Conservation (phyloP, 2,329 filamentous ascomycete genomes). For the Scedosporium minutisporum region DNA sequence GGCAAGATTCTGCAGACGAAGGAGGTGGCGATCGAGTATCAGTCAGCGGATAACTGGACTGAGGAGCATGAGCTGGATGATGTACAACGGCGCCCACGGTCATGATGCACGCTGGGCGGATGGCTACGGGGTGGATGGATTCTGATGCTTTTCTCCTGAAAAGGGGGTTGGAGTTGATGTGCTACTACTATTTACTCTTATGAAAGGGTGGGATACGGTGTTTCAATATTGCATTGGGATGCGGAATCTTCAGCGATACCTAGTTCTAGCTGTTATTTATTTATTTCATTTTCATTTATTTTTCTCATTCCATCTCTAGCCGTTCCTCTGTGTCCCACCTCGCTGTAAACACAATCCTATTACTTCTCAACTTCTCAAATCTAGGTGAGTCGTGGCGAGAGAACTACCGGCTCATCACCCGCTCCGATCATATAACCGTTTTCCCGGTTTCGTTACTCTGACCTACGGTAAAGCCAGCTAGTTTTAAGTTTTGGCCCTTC, state of each 20-base stretch:
- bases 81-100: background rate
- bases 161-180: background rate
- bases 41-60: slow-evolving; percentile 1
- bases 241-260: background rate
- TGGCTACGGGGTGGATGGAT: background rate
- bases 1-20: slow-evolving; percentile 14
- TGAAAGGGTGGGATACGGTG: background rate
- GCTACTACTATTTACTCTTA: background rate
- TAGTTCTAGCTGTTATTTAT: background rate
- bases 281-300: background rate
- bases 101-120: background rate
- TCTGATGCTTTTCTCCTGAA: too few species aligned
- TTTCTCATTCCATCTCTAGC: background rate
- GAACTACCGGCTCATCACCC: background rate
- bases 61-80: slow-evolving; percentile 3
- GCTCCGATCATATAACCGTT: background rate
- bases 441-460: too few species aligned
- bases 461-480: too few species aligned
- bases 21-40: slow-evolving; percentile 12
- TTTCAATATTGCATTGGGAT: background rate
- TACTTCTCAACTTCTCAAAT: background rate
- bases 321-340: background rate
- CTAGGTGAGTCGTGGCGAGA: background rate
- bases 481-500: too few species aligned
- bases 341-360: background rate